These are phyloP conservation scores for Candida glucosophila DNA, from an alignment of 1,139 yeast species.

Conservation along the genomic window DNA sequence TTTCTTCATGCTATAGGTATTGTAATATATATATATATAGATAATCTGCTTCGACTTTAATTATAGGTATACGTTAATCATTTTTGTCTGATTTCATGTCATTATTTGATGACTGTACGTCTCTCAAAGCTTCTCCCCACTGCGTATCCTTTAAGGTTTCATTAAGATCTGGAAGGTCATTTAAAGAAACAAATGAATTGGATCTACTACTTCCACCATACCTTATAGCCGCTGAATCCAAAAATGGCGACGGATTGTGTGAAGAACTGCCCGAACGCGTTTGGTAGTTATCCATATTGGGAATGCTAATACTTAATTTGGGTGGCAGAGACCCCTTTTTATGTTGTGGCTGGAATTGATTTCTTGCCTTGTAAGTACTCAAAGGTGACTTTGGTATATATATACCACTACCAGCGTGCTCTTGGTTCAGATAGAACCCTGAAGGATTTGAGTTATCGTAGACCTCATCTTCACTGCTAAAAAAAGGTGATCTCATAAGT, in stretches of 20 bases:
- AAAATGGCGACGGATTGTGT: slow-evolving; percentile 4
- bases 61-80: slow-evolving; percentile 1
- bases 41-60: slow-evolving; percentile 1
- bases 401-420: slow-evolving; percentile 12
- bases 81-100: slow-evolving; percentile 3
- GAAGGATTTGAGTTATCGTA: too few species aligned
- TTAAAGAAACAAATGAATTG: slow-evolving; percentile 9
- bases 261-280: slow-evolving; percentile 2
- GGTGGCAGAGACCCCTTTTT: slow-evolving; percentile 8
- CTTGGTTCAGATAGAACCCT: too few species aligned
- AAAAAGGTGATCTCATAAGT: slow-evolving; percentile 4
- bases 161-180: slow-evolving; percentile 17
- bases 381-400: slow-evolving; percentile 28
- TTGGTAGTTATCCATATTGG: slow-evolving; percentile 5
- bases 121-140: slow-evolving; percentile 21
- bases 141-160: slow-evolving; percentile 17
- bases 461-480: slow-evolving; percentile 5
- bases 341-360: slow-evolving; percentile 3
- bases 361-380: slow-evolving; percentile 12
- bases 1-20: slow-evolving; percentile 1
- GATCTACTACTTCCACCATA: too few species aligned
- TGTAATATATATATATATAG: slow-evolving; percentile 1
- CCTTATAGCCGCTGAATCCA: slow-evolving; percentile 2
- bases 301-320: slow-evolving; percentile 13
- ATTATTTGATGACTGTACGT: slow-evolving; percentile 8